Evolutionary conservation across 2,329 filamentous ascomycete genomes (phyloP).

Genomic region (Helminthosporium solani): DNA sequence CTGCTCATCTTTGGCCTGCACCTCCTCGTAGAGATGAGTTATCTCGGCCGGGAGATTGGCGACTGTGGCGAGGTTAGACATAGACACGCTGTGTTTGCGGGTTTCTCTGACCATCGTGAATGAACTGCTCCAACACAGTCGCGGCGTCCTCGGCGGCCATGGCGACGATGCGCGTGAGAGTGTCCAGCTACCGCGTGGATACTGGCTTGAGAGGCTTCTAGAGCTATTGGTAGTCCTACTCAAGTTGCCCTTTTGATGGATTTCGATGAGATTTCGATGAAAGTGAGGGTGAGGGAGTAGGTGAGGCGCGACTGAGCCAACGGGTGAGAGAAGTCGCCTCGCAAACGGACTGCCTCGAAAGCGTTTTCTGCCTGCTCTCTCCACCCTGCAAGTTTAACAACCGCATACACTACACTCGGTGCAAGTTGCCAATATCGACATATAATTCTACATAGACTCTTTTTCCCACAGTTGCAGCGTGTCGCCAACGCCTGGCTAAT

Average conservation of each 20-base stretch:
- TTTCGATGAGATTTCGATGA: slow-evolving; percentile 19
- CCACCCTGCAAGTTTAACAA: neutral
- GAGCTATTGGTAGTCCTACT: neutral
- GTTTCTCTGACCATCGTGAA: slow-evolving; percentile 58
- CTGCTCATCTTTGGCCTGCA: slow-evolving; percentile 73
- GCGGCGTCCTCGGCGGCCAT: slow-evolving; percentile 60
- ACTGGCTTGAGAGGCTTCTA: neutral
- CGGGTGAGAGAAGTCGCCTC: slow-evolving; percentile 10
- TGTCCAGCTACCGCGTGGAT: no score
- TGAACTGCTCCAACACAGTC: slow-evolving; percentile 76
- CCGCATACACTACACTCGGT: neutral
- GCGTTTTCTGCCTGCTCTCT: neutral
- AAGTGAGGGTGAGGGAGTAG: slow-evolving; percentile 7
- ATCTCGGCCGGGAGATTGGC: slow-evolving; percentile 82
- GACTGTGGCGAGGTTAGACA: slow-evolving; percentile 45
- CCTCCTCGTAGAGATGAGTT: slow-evolving; percentile 79
- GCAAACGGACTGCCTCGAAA: neutral
- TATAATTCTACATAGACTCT: neutral
- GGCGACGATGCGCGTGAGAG: neutral
- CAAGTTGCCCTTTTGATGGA: slow-evolving; percentile 15
- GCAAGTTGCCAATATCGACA: neutral
- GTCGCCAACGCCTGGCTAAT: slow-evolving; percentile 1
- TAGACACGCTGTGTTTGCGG: neutral
- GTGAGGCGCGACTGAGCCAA: slow-evolving; percentile 8
- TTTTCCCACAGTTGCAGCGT: neutral